These are phyloP conservation scores for Leishmania arabica DNA, from an alignment of 208 protist species.

Conservation along the genomic window DNA sequence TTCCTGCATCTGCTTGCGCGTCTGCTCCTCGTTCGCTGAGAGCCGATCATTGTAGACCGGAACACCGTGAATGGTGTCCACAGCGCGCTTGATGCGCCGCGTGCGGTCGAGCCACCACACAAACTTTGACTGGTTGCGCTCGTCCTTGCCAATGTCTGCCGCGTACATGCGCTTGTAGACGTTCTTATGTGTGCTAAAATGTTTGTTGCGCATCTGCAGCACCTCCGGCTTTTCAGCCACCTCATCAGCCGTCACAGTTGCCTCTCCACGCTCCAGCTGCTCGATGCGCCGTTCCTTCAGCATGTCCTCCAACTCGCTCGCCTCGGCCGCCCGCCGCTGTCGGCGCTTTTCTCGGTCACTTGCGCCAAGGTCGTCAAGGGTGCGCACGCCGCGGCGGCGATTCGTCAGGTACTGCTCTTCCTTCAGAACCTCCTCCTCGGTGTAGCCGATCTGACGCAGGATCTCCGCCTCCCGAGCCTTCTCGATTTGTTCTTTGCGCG, in stretches of 20 bases:
- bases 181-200: constrained; percentile 37
- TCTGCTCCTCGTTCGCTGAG: constrained; percentile 83
- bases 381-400: constrained; percentile 65
- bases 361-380: constrained; percentile 80
- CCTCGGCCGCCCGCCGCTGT: constrained; percentile 41
- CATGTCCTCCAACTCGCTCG: constrained; percentile 76
- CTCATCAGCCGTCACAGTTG: constrained; percentile 49
- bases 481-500: constrained; percentile 74
- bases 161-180: constrained; percentile 72
- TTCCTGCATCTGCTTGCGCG: constrained; percentile 82
- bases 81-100: constrained; percentile 71
- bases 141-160: constrained; percentile 72
- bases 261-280: constrained; percentile 73
- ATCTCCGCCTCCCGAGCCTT: constrained; percentile 79
- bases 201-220: constrained; percentile 47
- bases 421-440: constrained; percentile 67
- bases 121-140: constrained; percentile 63
- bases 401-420: constrained; percentile 86
- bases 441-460: constrained; percentile 78
- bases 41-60: constrained; percentile 87
- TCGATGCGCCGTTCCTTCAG: constrained; percentile 74
- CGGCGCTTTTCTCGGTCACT: constrained; percentile 63
- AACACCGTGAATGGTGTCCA: constrained; percentile 84
- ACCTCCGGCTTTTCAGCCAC: constrained; percentile 54
- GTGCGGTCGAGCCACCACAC: constrained; percentile 86